These are phyloP conservation scores for Argentina anserina DNA, from an alignment of 306 rosid species.

Conservation along the genomic window DNA sequence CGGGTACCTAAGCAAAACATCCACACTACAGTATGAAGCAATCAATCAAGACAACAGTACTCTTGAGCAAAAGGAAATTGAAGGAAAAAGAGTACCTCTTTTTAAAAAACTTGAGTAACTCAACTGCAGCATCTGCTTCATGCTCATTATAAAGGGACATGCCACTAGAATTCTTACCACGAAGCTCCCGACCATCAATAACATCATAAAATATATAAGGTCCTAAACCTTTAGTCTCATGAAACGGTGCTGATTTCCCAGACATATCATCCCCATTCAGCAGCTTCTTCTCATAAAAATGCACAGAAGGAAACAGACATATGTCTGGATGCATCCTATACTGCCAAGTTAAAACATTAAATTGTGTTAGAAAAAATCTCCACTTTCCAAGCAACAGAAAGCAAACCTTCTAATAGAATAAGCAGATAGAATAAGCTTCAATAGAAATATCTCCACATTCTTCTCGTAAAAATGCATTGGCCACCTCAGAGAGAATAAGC, in stretches of 20 bases:
- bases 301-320: conserved; percentile 84
- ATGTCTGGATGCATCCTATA: conserved; percentile 99
- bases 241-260: conserved; percentile 72
- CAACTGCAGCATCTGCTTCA: conserved; percentile 90
- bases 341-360: conserved; percentile 42
- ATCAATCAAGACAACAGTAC: conserved; percentile 17
- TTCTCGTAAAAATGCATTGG: too few species aligned
- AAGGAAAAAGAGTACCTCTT: conserved; percentile 38
- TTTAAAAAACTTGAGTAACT: conserved; percentile 64
- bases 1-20: conserved; percentile 55
- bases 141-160: conserved; percentile 82
- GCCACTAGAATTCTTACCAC: conserved; percentile 67
- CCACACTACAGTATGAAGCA: conserved; percentile 22
- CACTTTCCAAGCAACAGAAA: conserved; percentile 20
- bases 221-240: conserved; percentile 67
- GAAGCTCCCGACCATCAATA: conserved; percentile 71
- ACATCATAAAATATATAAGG: conserved; percentile 86
- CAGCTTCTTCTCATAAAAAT: conserved; percentile 81
- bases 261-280: conserved; percentile 72
- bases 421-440: too few species aligned
- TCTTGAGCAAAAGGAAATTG: background rate
- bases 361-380: conserved; percentile 26
- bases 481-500: conserved; percentile 7
- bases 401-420: too few species aligned
- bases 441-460: too few species aligned